Evolutionary conservation across 2,329 filamentous ascomycete genomes (phyloP).

Genomic region (Amphichorda felina): DNA sequence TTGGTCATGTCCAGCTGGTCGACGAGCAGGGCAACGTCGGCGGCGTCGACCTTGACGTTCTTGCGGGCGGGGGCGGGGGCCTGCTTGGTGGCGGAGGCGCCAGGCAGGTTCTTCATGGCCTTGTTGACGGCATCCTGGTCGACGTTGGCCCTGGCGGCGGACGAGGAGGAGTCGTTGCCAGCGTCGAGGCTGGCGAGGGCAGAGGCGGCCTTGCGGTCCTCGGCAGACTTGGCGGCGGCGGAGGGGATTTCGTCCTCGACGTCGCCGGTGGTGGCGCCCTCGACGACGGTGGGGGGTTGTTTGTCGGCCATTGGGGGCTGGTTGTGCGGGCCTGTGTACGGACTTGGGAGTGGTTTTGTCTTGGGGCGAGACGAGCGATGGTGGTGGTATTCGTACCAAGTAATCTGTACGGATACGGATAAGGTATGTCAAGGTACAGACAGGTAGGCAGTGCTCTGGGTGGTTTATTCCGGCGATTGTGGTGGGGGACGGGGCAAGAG

Average conservation of each 20-base stretch:
- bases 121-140: constrained; percentile 60
- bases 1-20: constrained; percentile 64
- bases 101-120: constrained; percentile 54
- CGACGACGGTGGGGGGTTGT: constrained; percentile 44
- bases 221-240: constrained; percentile 48
- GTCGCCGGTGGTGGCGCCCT: constrained; percentile 48
- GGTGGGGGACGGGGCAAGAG: too few species aligned
- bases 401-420: too few species aligned
- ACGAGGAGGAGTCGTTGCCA: constrained; percentile 2
- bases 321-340: background rate
- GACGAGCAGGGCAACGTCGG: constrained; percentile 59
- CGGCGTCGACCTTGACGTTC: constrained; percentile 62
- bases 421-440: too few species aligned
- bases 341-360: background rate
- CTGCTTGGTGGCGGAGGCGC: constrained; percentile 13
- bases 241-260: constrained; percentile 42
- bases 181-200: constrained; percentile 59
- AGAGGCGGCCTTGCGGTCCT: constrained; percentile 66
- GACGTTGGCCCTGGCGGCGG: constrained; percentile 31
- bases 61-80: constrained; percentile 19
- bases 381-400: background rate
- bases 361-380: background rate
- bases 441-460: too few species aligned
- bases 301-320: constrained; percentile 42
- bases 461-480: too few species aligned